Percentiles rank a stretch among this genome's conserved stretches.
Evolutionary conservation across 176 grass and related monocot genomes (phyloP).

Genomic region (Juncus inflexus): DNA sequence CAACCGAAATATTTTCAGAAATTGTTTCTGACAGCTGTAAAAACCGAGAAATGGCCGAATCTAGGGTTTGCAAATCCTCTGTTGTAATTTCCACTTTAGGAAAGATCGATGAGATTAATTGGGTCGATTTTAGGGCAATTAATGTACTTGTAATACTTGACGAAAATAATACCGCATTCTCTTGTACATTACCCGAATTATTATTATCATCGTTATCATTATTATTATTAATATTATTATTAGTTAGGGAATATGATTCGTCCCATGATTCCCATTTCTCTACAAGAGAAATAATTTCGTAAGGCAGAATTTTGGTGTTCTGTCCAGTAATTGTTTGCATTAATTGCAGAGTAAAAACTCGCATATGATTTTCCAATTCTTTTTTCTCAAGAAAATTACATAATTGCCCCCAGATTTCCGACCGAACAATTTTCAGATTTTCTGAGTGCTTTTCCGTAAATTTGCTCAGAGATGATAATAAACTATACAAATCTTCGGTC

Average conservation of each 20-base stretch:
- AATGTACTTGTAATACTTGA: conserved; percentile 68
- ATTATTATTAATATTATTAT: neutral
- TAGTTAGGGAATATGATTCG: conserved; percentile 35
- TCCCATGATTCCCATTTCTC: conserved; percentile 91
- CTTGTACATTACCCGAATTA: neutral
- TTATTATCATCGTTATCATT: too few species aligned
- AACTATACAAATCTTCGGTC: conserved; percentile 39
- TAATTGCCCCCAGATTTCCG: conserved; percentile 63
- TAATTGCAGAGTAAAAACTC: conserved; percentile 75
- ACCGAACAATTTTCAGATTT: conserved; percentile 64
- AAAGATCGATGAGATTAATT: conserved; percentile 48
- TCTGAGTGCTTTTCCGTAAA: conserved; percentile 45
- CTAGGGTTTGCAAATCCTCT: conserved; percentile 57
- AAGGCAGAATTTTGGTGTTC: conserved; percentile 72
- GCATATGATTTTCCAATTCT: conserved; percentile 52
- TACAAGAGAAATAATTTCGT: conserved; percentile 67
- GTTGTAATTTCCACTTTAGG: conserved; percentile 56
- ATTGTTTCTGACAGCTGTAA: conserved; percentile 59
- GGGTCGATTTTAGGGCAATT: conserved; percentile 80
- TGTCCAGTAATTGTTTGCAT: conserved; percentile 84
- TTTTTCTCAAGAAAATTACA: conserved; percentile 71
- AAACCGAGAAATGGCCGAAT: conserved; percentile 81
- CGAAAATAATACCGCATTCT: conserved; percentile 25
- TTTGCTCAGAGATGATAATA: conserved; percentile 67
- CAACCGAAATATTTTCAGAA: conserved; percentile 33